Evolutionary conservation across 2,329 filamentous ascomycete genomes (phyloP).

Genomic region (Hyphodiscus sp.): DNA sequence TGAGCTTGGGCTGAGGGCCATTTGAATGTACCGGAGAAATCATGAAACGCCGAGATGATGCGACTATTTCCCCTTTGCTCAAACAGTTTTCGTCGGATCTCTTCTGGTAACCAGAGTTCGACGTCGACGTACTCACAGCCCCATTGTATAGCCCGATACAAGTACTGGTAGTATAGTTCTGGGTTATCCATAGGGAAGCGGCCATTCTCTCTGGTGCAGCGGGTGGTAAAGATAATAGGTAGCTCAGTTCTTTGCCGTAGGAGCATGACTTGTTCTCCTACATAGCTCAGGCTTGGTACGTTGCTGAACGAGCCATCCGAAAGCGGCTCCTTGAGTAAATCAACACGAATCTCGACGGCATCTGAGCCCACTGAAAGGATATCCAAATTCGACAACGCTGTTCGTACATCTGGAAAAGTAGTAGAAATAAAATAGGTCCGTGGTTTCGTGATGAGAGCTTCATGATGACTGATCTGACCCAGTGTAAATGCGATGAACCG

Average conservation of each 20-base stretch:
- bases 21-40: slow-evolving; percentile 77
- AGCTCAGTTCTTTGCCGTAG: slow-evolving; percentile 77
- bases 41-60: slow-evolving; percentile 89
- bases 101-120: slow-evolving; percentile 77
- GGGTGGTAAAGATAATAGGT: slow-evolving; percentile 84
- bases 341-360: slow-evolving; percentile 77
- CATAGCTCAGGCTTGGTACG: slow-evolving; percentile 74
- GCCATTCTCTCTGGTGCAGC: slow-evolving; percentile 76
- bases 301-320: slow-evolving; percentile 53
- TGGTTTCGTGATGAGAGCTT: slow-evolving; percentile 68
- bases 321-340: slow-evolving; percentile 68
- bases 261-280: slow-evolving; percentile 80
- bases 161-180: slow-evolving; percentile 66
- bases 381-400: slow-evolving; percentile 76
- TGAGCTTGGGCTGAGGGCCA: slow-evolving; percentile 73
- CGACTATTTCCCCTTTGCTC: slow-evolving; percentile 69
- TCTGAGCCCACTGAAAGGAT: slow-evolving; percentile 83
- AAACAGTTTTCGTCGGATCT: slow-evolving; percentile 61
- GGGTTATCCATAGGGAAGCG: slow-evolving; percentile 80
- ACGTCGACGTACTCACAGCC: slow-evolving; percentile 87
- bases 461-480: slow-evolving; percentile 72
- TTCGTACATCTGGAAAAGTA: slow-evolving; percentile 79
- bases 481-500: slow-evolving; percentile 74
- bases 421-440: slow-evolving; percentile 83
- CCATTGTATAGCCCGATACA: slow-evolving; percentile 82